Percentiles rank a stretch among this genome's conserved stretches.
phyloP scores from a whole-genome alignment of 805 yeast species.

The Yamadazyma sp. region DNA sequence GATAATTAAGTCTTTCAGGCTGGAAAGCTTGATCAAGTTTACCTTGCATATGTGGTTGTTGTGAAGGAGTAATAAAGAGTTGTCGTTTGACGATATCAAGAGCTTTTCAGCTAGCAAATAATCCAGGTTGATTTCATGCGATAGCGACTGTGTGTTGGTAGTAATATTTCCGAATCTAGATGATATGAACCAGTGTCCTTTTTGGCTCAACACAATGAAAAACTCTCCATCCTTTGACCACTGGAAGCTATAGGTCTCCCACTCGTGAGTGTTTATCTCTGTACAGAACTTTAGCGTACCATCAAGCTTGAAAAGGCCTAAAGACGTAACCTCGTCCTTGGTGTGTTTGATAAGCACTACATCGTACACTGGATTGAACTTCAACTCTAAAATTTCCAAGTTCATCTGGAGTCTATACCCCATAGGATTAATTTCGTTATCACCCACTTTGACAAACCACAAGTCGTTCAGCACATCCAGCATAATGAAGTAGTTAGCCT shows the following conservation, averaged over 20 bases:
- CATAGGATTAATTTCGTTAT: slow-evolving; percentile 12
- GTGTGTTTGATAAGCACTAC: slow-evolving; percentile 18
- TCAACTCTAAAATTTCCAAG: slow-evolving; percentile 8
- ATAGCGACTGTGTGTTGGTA: slow-evolving; percentile 26
- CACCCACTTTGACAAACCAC: slow-evolving; percentile 18
- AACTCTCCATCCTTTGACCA: slow-evolving; percentile 43
- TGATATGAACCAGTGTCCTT: slow-evolving; percentile 31
- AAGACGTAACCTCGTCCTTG: not conserved
- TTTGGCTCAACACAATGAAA: slow-evolving; percentile 22
- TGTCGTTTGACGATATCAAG: slow-evolving; percentile 5
- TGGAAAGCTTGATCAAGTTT: slow-evolving; percentile 18
- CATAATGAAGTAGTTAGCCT: slow-evolving; percentile 14
- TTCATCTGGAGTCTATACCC: slow-evolving; percentile 18
- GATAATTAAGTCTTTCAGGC: slow-evolving; percentile 19
- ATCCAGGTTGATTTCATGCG: slow-evolving; percentile 19
- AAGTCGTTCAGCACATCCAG: slow-evolving; percentile 23
- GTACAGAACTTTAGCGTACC: slow-evolving; percentile 7
- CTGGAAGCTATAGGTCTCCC: slow-evolving; percentile 1
- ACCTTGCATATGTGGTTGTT: slow-evolving; percentile 22
- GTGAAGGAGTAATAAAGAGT: slow-evolving; percentile 15
- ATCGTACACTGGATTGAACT: slow-evolving; percentile 26
- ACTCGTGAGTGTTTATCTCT: slow-evolving; percentile 5
- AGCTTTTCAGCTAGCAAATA: slow-evolving; percentile 1
- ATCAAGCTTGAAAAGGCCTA: slow-evolving; percentile 18
- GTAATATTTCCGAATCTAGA: slow-evolving; percentile 35